Percentiles rank a stretch among this genome's conserved stretches.
Conservation (phyloP, 352 stramenopile genomes). For the Aphanomyces stellatus region DNA sequence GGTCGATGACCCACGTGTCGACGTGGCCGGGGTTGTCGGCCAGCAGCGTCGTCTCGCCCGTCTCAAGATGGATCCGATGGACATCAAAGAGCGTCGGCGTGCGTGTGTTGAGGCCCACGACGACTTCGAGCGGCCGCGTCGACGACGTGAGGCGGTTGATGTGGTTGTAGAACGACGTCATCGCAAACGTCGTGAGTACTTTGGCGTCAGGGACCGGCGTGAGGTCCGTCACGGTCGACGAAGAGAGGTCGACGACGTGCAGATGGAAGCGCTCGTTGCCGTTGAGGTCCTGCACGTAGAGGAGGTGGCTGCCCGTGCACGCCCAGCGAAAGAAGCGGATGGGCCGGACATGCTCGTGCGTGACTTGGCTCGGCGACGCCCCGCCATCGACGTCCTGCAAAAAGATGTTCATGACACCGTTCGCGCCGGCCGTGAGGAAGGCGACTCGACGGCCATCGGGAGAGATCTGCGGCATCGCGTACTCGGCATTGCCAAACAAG, state of each 20-base stretch:
- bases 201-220: slow-evolving; percentile 32
- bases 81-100: slow-evolving; percentile 30
- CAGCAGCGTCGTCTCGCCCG: slow-evolving; percentile 24
- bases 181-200: slow-evolving; percentile 18
- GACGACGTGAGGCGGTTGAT: slow-evolving; percentile 24
- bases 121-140: slow-evolving; percentile 27
- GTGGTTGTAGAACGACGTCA: slow-evolving; percentile 13
- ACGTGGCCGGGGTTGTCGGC: slow-evolving; percentile 31
- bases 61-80: slow-evolving; percentile 26
- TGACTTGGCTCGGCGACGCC: slow-evolving; percentile 26
- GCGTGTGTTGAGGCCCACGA: slow-evolving; percentile 33
- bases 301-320: slow-evolving; percentile 24
- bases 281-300: slow-evolving; percentile 36
- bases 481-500: slow-evolving; percentile 41
- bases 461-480: slow-evolving; percentile 35
- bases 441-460: slow-evolving; percentile 39
- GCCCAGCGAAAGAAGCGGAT: slow-evolving; percentile 35
- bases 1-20: slow-evolving; percentile 23
- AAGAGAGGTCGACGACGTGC: slow-evolving; percentile 31
- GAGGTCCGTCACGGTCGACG: slow-evolving; percentile 26
- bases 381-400: slow-evolving; percentile 25
- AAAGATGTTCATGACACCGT: slow-evolving; percentile 44
- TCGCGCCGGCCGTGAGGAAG: slow-evolving; percentile 30
- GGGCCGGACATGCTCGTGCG: slow-evolving; percentile 30
- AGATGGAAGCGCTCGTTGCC: slow-evolving; percentile 45